Evolutionary conservation across 345 rosid species (phyloP).

Genomic region (Dipteronia sinensis): DNA sequence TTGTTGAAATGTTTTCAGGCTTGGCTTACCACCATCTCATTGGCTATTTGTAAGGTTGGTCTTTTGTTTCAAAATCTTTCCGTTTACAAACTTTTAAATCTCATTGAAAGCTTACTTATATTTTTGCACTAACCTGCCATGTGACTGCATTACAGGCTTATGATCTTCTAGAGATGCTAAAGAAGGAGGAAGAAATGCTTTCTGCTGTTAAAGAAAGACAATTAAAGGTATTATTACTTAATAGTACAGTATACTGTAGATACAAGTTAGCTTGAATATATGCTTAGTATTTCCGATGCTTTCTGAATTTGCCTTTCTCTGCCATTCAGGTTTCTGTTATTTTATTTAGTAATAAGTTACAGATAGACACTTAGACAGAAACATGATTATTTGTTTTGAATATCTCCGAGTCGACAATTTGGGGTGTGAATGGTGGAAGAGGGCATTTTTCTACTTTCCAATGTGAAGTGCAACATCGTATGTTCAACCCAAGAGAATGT

Average conservation of each 20-base stretch:
- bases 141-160: constrained; percentile 53
- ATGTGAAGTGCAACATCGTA: not conserved
- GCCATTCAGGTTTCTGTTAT: not conserved
- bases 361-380: not conserved
- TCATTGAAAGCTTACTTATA: not conserved
- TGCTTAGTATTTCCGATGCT: not conserved
- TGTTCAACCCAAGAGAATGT: not conserved
- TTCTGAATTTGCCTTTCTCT: not conserved
- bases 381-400: not conserved
- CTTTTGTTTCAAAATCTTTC: constrained; percentile 5
- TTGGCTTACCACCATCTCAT: constrained; percentile 75
- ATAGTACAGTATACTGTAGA: not conserved
- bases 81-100: not conserved
- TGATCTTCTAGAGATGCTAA: constrained; percentile 86
- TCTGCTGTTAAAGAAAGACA: constrained; percentile 72
- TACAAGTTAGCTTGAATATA: not conserved
- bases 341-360: not conserved
- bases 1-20: constrained; percentile 54
- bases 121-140: constrained; percentile 19
- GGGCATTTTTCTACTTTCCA: not conserved
- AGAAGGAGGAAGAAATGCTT: constrained; percentile 91
- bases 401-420: not conserved
- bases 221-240: constrained; percentile 53
- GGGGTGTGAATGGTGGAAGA: constrained; percentile 7
- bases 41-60: constrained; percentile 85